Evolutionary conservation across 768 basidiomycete genomes (phyloP).

Genomic region (Leccinum subgranulosum): DNA sequence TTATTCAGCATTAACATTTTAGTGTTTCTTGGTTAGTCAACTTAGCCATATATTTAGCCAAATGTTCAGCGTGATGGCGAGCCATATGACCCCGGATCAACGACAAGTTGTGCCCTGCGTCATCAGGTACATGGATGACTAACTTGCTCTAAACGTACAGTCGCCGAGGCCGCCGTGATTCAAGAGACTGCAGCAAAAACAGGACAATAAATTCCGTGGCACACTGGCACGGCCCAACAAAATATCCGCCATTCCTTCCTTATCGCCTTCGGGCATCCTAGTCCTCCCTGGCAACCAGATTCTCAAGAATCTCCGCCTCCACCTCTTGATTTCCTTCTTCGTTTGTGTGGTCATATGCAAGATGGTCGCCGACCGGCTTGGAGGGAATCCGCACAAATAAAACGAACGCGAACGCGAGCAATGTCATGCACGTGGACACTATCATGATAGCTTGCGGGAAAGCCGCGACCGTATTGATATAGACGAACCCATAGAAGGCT

Average conservation of each 20-base stretch:
- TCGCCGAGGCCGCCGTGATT: neutral
- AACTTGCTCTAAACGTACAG: neutral
- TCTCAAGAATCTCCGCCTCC: neutral
- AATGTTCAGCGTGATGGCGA: neutral
- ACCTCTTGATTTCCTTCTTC: constrained; percentile 4
- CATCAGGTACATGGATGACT: too few species aligned
- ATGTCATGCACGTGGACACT: constrained; percentile 41
- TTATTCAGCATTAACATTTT: neutral
- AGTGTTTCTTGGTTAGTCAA: neutral
- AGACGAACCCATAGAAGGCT: constrained; percentile 67
- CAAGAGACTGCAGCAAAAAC: neutral
- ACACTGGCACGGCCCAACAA: neutral
- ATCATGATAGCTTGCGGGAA: constrained; percentile 72
- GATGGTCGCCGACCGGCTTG: neutral
- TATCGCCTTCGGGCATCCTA: constrained; percentile 1
- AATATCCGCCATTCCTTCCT: neutral
- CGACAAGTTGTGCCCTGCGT: too few species aligned
- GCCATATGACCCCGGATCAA: too few species aligned
- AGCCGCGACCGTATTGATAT: constrained; percentile 62
- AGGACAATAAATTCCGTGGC: neutral
- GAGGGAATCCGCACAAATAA: constrained; percentile 44
- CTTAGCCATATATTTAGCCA: neutral
- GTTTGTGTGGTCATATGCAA: neutral
- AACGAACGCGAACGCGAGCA: constrained; percentile 44
- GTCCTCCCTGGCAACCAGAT: neutral